Base-by-base conservation (phyloP, 768 basidiomycete species). In the Gloeophyllum trabeum region DNA sequence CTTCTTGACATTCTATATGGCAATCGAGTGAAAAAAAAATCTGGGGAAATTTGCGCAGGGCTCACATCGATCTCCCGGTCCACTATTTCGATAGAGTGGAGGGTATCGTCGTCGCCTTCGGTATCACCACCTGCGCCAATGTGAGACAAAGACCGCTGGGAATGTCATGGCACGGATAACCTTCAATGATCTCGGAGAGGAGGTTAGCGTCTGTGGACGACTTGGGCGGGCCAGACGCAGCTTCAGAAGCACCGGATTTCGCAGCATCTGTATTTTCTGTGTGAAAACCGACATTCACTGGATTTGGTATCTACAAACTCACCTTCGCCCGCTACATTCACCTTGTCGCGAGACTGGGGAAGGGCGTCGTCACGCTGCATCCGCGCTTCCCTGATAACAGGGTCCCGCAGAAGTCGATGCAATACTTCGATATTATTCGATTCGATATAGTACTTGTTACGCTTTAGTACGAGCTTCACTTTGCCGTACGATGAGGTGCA, bases 391-490 rank as follows among this genome's bases (percentile, higher is more conserved):
- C 85, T 76, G 43, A 94, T 96, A 16, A 83, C 63, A 44, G 70
- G 69, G 62, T 99, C 96, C 55, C 89, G 86, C 34, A 99, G 70
- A 24, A 98, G 66, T n/a, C 78, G 65, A 52, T 96, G 86, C 22
- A 98, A 69, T 7, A 89, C 91, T 43, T 97, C 93, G 2, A 93
- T 91, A 53, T 96, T 88, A 49, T 79, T 85, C 22, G 91, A 94
- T 60, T 99, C 96, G 53, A 99, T 89, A 52, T 76, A 97, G 61
- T 98, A 98, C 53, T 84, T 88, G 71, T 98, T 98, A 59, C 96
- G 86, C 59, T 99, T 98, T 51, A 99, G 67, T 5, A 99, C 96
- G 38, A 99, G 79, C 56, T 98, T 94, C 59, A 98, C 89, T 66
- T 99, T 99, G 41, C 96, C 96, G 53, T 97, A 98, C 41, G 93